These are phyloP conservation scores for Osmanthus fragrans DNA, from an alignment of 257 asterid species.

Conservation along the genomic window DNA sequence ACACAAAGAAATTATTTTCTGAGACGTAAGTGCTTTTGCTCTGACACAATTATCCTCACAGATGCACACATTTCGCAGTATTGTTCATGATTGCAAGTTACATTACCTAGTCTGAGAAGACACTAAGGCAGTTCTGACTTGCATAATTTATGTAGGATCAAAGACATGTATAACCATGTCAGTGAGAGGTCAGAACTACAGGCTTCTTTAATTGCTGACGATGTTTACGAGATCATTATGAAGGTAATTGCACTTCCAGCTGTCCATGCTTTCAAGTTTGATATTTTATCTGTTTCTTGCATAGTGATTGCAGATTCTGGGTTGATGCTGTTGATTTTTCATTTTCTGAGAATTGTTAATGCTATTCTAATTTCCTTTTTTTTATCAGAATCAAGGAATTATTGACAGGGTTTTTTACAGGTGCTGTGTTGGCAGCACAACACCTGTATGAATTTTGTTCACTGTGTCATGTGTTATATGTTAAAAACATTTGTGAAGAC, in stretches of 20 bases:
- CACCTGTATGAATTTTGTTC: too few species aligned
- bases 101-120: too few species aligned
- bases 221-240: constrained; percentile 79
- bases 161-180: constrained; percentile 81
- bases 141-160: constrained; percentile 45
- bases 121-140: too few species aligned
- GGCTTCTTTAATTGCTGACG: constrained; percentile 87
- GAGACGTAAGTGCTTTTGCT: constrained; percentile 68
- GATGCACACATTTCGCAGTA: background rate
- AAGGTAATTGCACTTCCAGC: constrained; percentile 45
- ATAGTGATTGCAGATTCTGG: background rate
- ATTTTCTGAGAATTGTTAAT: background rate
- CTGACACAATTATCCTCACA: background rate
- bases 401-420: too few species aligned
- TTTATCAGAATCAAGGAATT: background rate
- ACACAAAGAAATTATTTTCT: constrained; percentile 89
- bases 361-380: constrained; percentile 7
- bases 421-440: too few species aligned
- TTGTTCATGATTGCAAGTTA: too few species aligned
- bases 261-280: background rate
- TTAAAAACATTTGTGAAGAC: too few species aligned
- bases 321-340: too few species aligned
- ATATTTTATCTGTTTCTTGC: too few species aligned
- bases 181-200: constrained; percentile 76
- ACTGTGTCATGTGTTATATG: too few species aligned